Evolutionary conservation across 768 basidiomycete species (phyloP), one percentile per base, ranked within the genome.

Genomic region (Galerina sulciceps): DNA sequence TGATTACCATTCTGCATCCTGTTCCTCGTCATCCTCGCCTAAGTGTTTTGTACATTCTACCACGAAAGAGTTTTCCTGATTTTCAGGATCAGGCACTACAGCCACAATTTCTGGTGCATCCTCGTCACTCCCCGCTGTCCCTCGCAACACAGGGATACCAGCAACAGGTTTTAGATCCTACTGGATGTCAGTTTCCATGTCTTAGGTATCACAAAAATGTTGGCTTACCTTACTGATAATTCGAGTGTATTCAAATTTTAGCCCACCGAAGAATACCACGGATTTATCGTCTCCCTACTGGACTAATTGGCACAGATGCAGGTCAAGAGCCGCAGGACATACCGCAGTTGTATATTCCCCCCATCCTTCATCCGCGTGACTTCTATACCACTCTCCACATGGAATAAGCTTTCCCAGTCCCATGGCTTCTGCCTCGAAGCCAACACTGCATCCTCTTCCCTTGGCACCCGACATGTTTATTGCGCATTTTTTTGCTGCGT

Each of bases 341-440:
- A 67, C 66, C 37, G 63, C 40, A 6, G 51, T 34, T 8, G 35
- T 53, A 56, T 65, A 67, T 61, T 65, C 64, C n/a, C 26, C 53
- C 67, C 66, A 69, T 3, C 66, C 68, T 52, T 67, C 64, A 22
- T 67, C 68, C n/a, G 18, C 61, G 18, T 59, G 49, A 45, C 50
- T 60, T 3, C 48, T 38, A 54, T 58, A 46, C 68, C 66, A 67
- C 34, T 69, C 66, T n/a, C 38, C 53, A 38, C 58, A 42, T 4
- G 60, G 55, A 23, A 59, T 61, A 41, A 38, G 34, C 20, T 59
- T 44, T n/a, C 55, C 65, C 8, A 58, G 23, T 1, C 62, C 62
- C 37, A 44, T 41, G 3, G 36, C 60, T 14, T 63, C 58, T 3
- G 52, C 57, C 4, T 54, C 49, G 53, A 67, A 67, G 14, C 64